Evolutionary conservation across 495 filamentous ascomycete species (phyloP).

Genomic region (Lepidopterella palustris): DNA sequence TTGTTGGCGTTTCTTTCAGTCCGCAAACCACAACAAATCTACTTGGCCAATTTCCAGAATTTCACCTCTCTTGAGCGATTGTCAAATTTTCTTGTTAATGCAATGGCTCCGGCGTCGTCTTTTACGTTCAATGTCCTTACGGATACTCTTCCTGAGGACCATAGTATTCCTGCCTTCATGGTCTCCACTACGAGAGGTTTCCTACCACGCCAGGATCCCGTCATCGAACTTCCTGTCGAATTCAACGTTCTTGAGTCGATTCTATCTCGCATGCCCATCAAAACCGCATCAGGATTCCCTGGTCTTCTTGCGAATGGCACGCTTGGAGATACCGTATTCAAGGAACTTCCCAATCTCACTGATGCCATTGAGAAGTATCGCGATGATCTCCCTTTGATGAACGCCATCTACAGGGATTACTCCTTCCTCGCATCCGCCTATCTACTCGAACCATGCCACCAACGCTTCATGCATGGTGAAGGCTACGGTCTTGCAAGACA

Average conservation of each 20-base stretch:
- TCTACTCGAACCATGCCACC: constrained; percentile 89
- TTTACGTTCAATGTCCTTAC: constrained; percentile 46
- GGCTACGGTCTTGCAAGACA: constrained; percentile 70
- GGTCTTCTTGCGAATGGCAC: constrained; percentile 68
- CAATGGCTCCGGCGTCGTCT: constrained; percentile 32
- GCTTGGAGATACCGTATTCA: constrained; percentile 60
- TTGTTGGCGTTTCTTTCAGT: neutral
- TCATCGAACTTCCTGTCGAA: constrained; percentile 55
- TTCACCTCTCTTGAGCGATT: neutral
- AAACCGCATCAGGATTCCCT: constrained; percentile 57
- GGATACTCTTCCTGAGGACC: constrained; percentile 53
- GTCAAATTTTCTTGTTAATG: constrained; percentile 5
- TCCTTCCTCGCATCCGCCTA: constrained; percentile 83
- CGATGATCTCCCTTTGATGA: constrained; percentile 64
- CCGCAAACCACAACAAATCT: neutral
- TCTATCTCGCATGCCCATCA: constrained; percentile 67
- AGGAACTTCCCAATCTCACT: constrained; percentile 68
- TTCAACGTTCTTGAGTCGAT: constrained; percentile 65
- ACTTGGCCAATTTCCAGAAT: neutral
- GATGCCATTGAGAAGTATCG: constrained; percentile 61
- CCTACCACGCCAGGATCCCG: constrained; percentile 57
- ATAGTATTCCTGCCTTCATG: constrained; percentile 66
- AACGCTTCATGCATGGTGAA: constrained; percentile 58
- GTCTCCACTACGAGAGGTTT: constrained; percentile 81
- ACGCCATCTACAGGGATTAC: constrained; percentile 84